Base-by-base conservation (phyloP, 768 basidiomycete species). In the Boletus barrowsii region DNA sequence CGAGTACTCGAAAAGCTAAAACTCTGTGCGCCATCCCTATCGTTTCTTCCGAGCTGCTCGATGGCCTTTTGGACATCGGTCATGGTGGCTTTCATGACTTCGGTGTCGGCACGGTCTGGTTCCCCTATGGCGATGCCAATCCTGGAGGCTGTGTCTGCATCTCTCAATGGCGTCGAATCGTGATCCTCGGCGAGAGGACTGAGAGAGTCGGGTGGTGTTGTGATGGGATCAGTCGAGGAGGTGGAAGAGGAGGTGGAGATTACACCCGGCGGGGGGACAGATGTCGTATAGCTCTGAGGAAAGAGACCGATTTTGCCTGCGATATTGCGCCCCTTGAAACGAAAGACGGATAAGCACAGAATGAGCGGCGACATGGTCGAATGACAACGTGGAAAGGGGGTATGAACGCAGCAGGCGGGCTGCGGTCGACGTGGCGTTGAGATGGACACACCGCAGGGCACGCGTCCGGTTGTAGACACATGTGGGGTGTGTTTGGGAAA, bases 51-150 rank as follows among this genome's bases (percentile, higher is more conserved):
- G 24, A 93, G 84, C 62, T 93, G 90, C 56, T 94, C 90, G 62
- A 95, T 93, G 18, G 92, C 93, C 59, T 90, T 75, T 69, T 96
- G 90, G 7, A 96, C 90, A 53, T 95, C 92, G 3, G 88, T 92
- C 79, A 95, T 79, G 3, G 93, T 96, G 2, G 87, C 90, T 37
- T 83, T 82, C 89, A 96, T 93, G 53, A 88, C 81, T 56, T 82
- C 83, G 14, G 73, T 79, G 42, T 79, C 62, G 29, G 36, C 55
- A 42, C 41, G 45, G 49, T 52, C 65, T 39, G 55, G 66, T 41
- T 51, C 68, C 45, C 58, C 70, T 30, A 55, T 57, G 32, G 60
- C 58, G 14, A 75, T 66, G 13, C 61, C 65, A 50, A 65, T 63
- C 41, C 59, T 65, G n/a, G 68, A 56, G 10, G 63, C 56, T 6